Evolutionary conservation across 352 stramenopile genomes (phyloP).

Genomic region (Labyrinthula sp.): DNA sequence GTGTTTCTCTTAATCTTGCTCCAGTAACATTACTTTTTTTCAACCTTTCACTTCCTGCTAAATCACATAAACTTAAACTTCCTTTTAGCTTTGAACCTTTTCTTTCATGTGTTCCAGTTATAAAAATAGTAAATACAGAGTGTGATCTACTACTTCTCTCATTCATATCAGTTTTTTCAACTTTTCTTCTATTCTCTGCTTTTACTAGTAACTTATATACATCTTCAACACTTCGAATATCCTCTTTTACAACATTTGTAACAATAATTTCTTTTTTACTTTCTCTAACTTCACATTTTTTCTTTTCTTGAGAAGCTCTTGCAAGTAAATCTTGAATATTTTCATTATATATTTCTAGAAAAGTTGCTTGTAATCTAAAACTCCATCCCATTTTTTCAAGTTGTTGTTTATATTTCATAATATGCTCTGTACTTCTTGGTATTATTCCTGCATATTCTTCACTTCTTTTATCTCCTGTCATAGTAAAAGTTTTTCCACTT

Average conservation of each 20-base stretch:
- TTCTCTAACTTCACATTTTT: slow-evolving; percentile 28
- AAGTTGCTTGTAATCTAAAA: slow-evolving; percentile 87
- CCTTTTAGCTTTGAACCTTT: slow-evolving; percentile 67
- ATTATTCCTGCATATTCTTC: slow-evolving; percentile 84
- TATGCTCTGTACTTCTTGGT: slow-evolving; percentile 84
- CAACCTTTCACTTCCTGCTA: slow-evolving; percentile 53
- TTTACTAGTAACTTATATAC: slow-evolving; percentile 14
- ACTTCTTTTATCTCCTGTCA: slow-evolving; percentile 72
- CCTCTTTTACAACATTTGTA: slow-evolving; percentile 8
- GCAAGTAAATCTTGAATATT: slow-evolving; percentile 84
- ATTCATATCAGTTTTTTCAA: slow-evolving; percentile 86
- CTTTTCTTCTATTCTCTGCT: slow-evolving; percentile 13
- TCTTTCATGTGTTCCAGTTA: slow-evolving; percentile 64
- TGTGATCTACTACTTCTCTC: slow-evolving; percentile 86
- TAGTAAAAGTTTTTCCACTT: slow-evolving; percentile 80
- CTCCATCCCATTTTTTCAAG: slow-evolving; percentile 47
- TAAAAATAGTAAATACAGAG: slow-evolving; percentile 88
- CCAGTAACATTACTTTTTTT: slow-evolving; percentile 60
- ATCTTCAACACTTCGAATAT: slow-evolving; percentile 5
- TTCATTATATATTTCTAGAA: slow-evolving; percentile 99
- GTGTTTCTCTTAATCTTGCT: slow-evolving; percentile 77
- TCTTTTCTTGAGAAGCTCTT: slow-evolving; percentile 4
- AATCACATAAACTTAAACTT: slow-evolving; percentile 70
- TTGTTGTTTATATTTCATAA: slow-evolving; percentile 47
- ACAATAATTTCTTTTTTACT: slow-evolving; percentile 38